A percentile compares a stretch with the other conserved stretches of the same genome.
Evolutionary conservation across 179 eudicot genomes (phyloP).

Genomic region (Vitellaria paradoxa): DNA sequence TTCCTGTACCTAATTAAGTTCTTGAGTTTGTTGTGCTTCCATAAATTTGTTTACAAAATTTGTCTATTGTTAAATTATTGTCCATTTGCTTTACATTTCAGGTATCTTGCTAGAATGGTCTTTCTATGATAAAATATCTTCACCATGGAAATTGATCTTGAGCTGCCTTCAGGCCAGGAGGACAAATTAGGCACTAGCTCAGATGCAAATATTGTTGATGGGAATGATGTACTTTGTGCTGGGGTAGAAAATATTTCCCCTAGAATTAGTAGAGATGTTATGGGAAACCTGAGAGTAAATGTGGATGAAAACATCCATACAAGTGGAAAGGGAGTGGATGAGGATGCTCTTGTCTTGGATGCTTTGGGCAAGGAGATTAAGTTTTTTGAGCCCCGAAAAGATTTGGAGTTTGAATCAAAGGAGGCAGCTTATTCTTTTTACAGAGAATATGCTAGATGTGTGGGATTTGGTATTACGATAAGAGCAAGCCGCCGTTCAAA

Average conservation of each 20-base stretch:
- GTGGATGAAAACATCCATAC: background rate
- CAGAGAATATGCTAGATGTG: constrained; percentile 66
- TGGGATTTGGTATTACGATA: constrained; percentile 76
- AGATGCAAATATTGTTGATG: background rate
- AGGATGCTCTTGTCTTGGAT: background rate
- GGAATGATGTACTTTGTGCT: background rate
- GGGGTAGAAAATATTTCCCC: constrained; percentile 9
- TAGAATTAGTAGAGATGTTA: background rate
- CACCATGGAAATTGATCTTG: constrained; percentile 31
- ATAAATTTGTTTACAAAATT: background rate
- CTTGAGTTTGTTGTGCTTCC: constrained; percentile 4
- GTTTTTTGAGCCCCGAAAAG: constrained; percentile 42
- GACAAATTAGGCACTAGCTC: constrained; percentile 2
- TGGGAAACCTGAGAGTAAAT: background rate
- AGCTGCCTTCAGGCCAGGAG: constrained; percentile 16
- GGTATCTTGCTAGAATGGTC: constrained; percentile 3
- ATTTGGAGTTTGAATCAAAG: constrained; percentile 65
- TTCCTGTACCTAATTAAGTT: background rate
- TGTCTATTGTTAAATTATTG: background rate
- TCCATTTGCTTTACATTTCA: background rate
- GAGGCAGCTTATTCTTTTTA: constrained; percentile 74
- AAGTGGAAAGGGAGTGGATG: constrained; percentile 1
- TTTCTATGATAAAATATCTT: background rate
- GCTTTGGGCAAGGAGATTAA: background rate
- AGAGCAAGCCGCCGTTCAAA: constrained; percentile 72